These are phyloP conservation scores for Penicillium sp. DNA, from an alignment of 2,329 filamentous ascomycete genomes.

Conservation along the genomic window DNA sequence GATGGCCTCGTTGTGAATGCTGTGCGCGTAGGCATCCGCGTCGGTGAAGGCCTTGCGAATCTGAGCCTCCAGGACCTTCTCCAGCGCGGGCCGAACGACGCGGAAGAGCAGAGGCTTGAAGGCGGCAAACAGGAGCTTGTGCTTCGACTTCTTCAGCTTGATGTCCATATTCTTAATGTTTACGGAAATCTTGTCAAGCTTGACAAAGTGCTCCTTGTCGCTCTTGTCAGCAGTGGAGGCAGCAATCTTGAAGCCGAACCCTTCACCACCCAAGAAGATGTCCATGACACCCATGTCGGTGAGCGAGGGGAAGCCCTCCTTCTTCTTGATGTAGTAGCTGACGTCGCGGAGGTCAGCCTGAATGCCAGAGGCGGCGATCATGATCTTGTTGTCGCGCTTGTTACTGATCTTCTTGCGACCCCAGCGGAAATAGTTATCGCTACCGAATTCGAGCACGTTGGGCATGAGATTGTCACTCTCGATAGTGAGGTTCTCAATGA, in stretches of 20 bases:
- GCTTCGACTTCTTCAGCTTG: slow-evolving; percentile 89
- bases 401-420: slow-evolving; percentile 80
- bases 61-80: slow-evolving; percentile 83
- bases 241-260: slow-evolving; percentile 87
- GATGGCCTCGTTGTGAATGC: slow-evolving; percentile 78
- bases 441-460: slow-evolving; percentile 80
- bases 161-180: slow-evolving; percentile 75
- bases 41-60: slow-evolving; percentile 77
- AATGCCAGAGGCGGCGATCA: slow-evolving; percentile 79
- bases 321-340: slow-evolving; percentile 90
- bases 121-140: slow-evolving; percentile 81
- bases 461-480: slow-evolving; percentile 97
- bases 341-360: slow-evolving; percentile 88
- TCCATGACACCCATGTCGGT: slow-evolving; percentile 85
- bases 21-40: slow-evolving; percentile 65
- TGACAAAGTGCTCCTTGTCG: slow-evolving; percentile 82
- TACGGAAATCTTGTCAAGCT: slow-evolving; percentile 82
- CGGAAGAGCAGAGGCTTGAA: slow-evolving; percentile 85
- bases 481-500: slow-evolving; percentile 90
- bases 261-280: slow-evolving; percentile 77
- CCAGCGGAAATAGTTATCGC: slow-evolving; percentile 92
- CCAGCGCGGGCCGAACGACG: slow-evolving; percentile 73
- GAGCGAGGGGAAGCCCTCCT: slow-evolving; percentile 84
- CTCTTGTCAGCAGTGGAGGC: slow-evolving; percentile 71
- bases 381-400: slow-evolving; percentile 75